Conservation (phyloP, 2,329 filamentous ascomycete genomes). For the Didymella glomerata region DNA sequence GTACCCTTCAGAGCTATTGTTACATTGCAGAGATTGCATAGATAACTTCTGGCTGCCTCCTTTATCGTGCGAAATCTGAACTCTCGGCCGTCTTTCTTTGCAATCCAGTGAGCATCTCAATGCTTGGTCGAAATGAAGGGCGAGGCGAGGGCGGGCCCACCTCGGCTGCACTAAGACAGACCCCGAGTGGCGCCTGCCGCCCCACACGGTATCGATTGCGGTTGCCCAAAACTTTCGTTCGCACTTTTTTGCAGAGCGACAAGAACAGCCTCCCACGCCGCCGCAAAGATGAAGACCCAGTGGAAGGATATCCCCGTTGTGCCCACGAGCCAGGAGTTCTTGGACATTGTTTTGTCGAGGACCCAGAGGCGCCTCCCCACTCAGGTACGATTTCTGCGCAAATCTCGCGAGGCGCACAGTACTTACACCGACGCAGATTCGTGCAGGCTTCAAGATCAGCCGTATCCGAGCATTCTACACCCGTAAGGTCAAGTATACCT, state of each 20-base stretch:
- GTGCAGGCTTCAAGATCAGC: slow-evolving; percentile 93
- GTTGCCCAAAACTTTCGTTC: slow-evolving; percentile 28
- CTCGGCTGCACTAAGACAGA: slow-evolving; percentile 3
- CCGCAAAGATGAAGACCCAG: slow-evolving; percentile 50
- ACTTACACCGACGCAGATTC: slow-evolving; percentile 80
- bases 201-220: slow-evolving; percentile 19
- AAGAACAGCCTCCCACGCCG: slow-evolving; percentile 25
- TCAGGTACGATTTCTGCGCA: slow-evolving; percentile 73
- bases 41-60: too few relatives aligned
- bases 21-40: too few relatives aligned
- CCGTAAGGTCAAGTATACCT: slow-evolving; percentile 91
- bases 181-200: slow-evolving; percentile 11
- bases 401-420: slow-evolving; percentile 8
- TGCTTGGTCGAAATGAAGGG: background rate
- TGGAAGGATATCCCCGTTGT: slow-evolving; percentile 79
- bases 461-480: slow-evolving; percentile 97
- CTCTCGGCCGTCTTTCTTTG: too few relatives aligned
- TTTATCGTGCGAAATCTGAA: too few relatives aligned
- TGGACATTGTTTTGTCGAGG: slow-evolving; percentile 94
- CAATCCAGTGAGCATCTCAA: too few relatives aligned
- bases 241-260: slow-evolving; percentile 29
- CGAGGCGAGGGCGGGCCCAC: slow-evolving; percentile 2
- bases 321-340: slow-evolving; percentile 91
- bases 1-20: too few relatives aligned
- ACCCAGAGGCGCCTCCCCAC: slow-evolving; percentile 87